Conservation (phyloP, 169 alveolate species). For the Plasmodium fragile region DNA sequence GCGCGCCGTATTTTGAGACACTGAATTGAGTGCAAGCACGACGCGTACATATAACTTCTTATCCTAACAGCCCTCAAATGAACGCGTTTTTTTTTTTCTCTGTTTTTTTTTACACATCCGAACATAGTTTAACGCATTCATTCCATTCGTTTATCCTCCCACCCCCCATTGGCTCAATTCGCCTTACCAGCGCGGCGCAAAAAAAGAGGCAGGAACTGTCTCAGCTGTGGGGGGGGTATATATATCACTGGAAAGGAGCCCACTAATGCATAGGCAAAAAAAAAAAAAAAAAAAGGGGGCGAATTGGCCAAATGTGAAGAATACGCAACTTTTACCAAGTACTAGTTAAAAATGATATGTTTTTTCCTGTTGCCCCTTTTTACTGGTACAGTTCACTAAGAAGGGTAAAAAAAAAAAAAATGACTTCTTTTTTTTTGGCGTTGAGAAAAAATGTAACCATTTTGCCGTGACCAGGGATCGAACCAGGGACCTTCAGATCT, state of each 20-base stretch:
- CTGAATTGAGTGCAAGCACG: not conserved
- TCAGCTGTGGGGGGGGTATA: not conserved
- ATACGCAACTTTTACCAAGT: not conserved
- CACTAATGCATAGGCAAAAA: not conserved
- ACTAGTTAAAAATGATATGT: no score
- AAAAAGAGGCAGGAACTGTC: not conserved
- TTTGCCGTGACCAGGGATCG: conserved; percentile 98
- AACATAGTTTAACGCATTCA: not conserved
- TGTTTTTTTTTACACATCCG: not conserved
- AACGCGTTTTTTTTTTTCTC: not conserved
- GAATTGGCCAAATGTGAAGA: not conserved
- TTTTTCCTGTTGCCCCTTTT: not conserved
- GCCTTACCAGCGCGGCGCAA: not conserved
- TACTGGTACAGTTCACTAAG: not conserved
- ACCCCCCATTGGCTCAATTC: not conserved
- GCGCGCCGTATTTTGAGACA: not conserved
- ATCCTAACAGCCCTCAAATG: not conserved
- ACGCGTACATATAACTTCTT: not conserved
- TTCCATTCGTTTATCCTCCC: not conserved
- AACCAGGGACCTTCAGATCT: conserved; percentile 99
- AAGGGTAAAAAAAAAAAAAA: not conserved
- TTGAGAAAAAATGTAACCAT: not conserved
- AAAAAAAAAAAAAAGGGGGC: not conserved
- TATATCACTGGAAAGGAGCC: not conserved
- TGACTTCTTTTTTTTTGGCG: no score